A percentile compares a stretch with the other conserved stretches of the same genome.
These are phyloP conservation scores for Scedosporium minutisporum DNA, from an alignment of 2,329 filamentous ascomycete species.

Conservation along the genomic window DNA sequence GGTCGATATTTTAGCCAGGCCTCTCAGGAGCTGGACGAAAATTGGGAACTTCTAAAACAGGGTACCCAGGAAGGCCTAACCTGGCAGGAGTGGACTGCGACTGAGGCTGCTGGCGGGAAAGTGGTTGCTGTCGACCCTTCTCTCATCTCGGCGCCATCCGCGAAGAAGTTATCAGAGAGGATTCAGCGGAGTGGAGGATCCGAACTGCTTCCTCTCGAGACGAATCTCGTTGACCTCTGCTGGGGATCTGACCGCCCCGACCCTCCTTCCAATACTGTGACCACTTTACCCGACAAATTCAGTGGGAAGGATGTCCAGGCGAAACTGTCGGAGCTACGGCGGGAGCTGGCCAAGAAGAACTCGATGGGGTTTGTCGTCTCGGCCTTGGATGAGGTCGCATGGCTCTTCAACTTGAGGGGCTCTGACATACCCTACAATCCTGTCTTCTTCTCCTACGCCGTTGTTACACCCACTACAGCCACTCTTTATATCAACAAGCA, in stretches of 20 bases:
- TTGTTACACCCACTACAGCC: constrained; percentile 66
- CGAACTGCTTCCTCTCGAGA: constrained; percentile 62
- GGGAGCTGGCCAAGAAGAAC: constrained; percentile 85
- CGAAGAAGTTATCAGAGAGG: constrained; percentile 68
- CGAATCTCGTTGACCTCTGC: constrained; percentile 84
- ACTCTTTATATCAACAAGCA: constrained; percentile 76
- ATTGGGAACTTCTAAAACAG: constrained; percentile 88
- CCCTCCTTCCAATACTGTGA: constrained; percentile 66
- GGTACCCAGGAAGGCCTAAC: constrained; percentile 89
- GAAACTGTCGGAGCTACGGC: constrained; percentile 80
- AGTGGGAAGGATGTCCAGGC: constrained; percentile 72
- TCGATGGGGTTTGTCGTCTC: constrained; percentile 80
- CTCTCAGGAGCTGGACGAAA: constrained; percentile 75
- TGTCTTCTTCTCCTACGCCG: constrained; percentile 94
- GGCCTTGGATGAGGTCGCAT: constrained; percentile 92
- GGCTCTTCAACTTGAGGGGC: constrained; percentile 95
- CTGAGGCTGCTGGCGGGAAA: constrained; percentile 79
- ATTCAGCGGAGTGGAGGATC: constrained; percentile 79
- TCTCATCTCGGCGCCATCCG: constrained; percentile 59
- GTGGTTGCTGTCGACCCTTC: constrained; percentile 84
- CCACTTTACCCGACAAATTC: constrained; percentile 61
- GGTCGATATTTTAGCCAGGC: constrained; percentile 98
- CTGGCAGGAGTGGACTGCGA: constrained; percentile 92
- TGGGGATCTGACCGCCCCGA: constrained; percentile 69
- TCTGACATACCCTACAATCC: constrained; percentile 96